phyloP scores from a whole-genome alignment of 768 basidiomycete genomes.

The Chalciporus sphaerocephalus region DNA sequence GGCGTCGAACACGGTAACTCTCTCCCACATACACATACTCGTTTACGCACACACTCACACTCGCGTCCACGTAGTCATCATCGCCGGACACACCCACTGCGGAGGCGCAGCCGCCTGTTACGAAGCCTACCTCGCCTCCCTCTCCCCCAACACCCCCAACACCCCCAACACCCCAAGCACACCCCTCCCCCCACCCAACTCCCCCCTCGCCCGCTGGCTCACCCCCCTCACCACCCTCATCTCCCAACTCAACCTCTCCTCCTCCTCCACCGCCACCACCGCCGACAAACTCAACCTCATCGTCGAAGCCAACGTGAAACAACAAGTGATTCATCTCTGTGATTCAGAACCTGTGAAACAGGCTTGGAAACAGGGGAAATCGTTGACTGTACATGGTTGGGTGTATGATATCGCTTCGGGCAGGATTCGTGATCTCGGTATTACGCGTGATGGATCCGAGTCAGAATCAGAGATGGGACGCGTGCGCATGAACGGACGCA shows the following conservation, averaged over 20 bases:
- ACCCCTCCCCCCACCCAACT: constrained; percentile 29
- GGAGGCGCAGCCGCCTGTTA: constrained; percentile 68
- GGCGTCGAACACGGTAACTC: constrained; percentile 74
- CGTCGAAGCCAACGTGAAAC: constrained; percentile 58
- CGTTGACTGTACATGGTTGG: constrained; percentile 70
- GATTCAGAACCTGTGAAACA: constrained; percentile 41
- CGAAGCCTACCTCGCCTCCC: constrained; percentile 23
- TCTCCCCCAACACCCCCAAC: constrained; percentile 17
- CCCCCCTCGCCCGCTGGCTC: constrained; percentile 67
- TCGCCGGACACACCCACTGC: constrained; percentile 82
- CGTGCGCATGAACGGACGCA: no score
- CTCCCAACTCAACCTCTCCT: constrained; percentile 40
- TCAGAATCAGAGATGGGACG: no score
- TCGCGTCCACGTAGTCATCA: constrained; percentile 50
- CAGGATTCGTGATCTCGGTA: constrained; percentile 52
- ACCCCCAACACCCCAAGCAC: constrained; percentile 15
- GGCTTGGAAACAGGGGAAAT: constrained; percentile 40
- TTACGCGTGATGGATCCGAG: constrained; percentile 41
- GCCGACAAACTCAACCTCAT: constrained; percentile 41
- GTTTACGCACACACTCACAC: no score
- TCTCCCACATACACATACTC: no score
- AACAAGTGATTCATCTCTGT: constrained; percentile 50
- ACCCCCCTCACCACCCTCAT: constrained; percentile 55
- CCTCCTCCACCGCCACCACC: constrained; percentile 30
- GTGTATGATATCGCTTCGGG: constrained; percentile 64